Evolutionary conservation across 2,329 filamentous ascomycete genomes (phyloP).

Genomic region (Ustulina deusta): DNA sequence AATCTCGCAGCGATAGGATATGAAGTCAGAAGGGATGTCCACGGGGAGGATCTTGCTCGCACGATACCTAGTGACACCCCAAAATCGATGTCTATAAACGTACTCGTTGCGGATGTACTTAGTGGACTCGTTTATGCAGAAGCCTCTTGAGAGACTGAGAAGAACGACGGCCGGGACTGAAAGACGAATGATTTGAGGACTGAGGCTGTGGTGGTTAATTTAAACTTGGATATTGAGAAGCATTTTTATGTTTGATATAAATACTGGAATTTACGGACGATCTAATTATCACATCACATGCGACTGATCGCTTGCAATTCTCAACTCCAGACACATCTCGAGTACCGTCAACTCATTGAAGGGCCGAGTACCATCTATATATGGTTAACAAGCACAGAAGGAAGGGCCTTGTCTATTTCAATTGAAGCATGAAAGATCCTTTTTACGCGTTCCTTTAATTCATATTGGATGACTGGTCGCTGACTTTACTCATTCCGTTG

Average conservation of each 20-base stretch:
- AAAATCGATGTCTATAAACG: background rate
- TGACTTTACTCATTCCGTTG: conserved; percentile 27
- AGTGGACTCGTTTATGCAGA: background rate
- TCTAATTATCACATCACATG: too few relatives aligned
- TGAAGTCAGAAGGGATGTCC: background rate
- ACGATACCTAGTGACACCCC: background rate
- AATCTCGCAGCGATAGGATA: background rate
- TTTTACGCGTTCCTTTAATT: conserved; percentile 22
- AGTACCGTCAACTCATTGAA: background rate
- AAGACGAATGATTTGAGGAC: background rate
- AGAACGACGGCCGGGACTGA: background rate
- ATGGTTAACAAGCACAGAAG: background rate
- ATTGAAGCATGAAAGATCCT: background rate
- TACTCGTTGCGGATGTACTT: background rate
- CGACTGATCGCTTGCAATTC: too few relatives aligned
- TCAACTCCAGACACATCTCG: background rate
- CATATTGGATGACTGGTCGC: conserved; percentile 26
- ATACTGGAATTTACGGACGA: background rate
- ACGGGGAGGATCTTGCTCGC: background rate
- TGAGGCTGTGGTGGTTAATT: background rate
- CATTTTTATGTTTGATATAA: background rate
- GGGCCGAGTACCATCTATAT: too few relatives aligned
- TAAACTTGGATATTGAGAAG: background rate
- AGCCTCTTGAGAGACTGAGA: background rate
- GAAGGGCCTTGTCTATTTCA: too few relatives aligned